phyloP scores from a whole-genome alignment of 495 filamentous ascomycete species.

The Penicillium riverlandense region DNA sequence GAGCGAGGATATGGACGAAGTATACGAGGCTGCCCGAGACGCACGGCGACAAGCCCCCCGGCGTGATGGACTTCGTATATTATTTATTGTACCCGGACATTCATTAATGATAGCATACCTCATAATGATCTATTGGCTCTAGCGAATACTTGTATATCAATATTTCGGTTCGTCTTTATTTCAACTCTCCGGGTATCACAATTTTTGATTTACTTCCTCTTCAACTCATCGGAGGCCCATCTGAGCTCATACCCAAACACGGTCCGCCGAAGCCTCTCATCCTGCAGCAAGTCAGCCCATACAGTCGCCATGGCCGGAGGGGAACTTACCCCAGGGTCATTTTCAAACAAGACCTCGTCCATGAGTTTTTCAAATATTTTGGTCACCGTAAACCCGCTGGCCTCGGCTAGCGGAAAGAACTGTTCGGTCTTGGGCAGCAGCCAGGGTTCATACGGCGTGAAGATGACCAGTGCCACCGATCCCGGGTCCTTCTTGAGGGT shows the following conservation, averaged over 20 bases:
- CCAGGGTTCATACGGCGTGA: constrained; percentile 91
- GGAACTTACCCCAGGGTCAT: constrained; percentile 64
- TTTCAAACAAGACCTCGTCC: constrained; percentile 80
- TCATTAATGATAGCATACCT: too few relatives aligned
- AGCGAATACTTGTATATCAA: too few relatives aligned
- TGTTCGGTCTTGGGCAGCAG: constrained; percentile 71
- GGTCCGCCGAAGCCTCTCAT: constrained; percentile 66
- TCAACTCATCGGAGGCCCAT: constrained; percentile 28
- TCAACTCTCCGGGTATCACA: constrained; percentile 13
- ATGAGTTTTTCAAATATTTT: constrained; percentile 75
- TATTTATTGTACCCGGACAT: too few relatives aligned
- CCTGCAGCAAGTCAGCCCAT: constrained; percentile 25
- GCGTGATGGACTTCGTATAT: too few relatives aligned
- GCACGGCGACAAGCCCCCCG: too few relatives aligned
- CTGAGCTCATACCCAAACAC: constrained; percentile 72
- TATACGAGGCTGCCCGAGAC: too few relatives aligned
- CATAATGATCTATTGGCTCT: too few relatives aligned
- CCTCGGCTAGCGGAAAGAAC: constrained; percentile 72
- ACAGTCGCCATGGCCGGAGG: not conserved
- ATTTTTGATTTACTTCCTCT: not conserved
- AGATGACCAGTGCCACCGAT: constrained; percentile 75
- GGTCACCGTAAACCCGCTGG: constrained; percentile 61
- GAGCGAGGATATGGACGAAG: too few relatives aligned
- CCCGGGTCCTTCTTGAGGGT: constrained; percentile 49
- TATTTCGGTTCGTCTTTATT: constrained; percentile 2